Conservation (phyloP, 495 filamentous ascomycete species). For the Talaromyces liani region DNA sequence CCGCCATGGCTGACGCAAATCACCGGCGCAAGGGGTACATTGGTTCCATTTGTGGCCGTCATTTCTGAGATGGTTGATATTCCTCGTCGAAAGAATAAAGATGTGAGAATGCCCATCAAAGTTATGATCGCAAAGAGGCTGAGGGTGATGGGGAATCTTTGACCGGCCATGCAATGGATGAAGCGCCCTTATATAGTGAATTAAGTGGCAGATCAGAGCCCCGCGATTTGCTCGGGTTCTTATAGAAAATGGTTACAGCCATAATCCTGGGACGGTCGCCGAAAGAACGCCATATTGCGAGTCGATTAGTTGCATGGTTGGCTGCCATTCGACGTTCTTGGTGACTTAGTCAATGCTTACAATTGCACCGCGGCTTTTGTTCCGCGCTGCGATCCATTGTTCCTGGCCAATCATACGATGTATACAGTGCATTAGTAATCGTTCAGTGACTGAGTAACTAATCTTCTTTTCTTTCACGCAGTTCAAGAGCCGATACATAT, state of each 20-base stretch:
- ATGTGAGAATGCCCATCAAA: slow-evolving; percentile 1
- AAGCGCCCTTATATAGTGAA: background rate
- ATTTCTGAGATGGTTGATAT: background rate
- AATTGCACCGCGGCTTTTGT: background rate
- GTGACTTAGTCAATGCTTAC: background rate
- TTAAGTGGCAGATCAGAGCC: background rate
- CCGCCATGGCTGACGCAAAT: slow-evolving; percentile 8
- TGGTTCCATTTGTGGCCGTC: background rate
- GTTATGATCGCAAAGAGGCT: background rate
- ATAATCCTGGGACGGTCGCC: background rate
- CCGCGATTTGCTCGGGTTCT: background rate
- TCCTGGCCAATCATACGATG: background rate
- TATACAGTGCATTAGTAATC: background rate
- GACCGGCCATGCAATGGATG: slow-evolving; percentile 1
- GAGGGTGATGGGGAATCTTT: background rate
- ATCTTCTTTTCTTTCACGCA: background rate
- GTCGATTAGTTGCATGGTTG: background rate
- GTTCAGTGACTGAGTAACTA: background rate
- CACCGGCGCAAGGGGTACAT: background rate
- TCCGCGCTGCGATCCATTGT: background rate
- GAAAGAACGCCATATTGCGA: background rate
- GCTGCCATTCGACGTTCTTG: too few relatives aligned
- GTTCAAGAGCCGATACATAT: background rate
- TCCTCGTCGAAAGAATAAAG: background rate
- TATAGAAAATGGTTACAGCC: background rate